Conservation (phyloP, 2,329 filamentous ascomycete species). For the Chaetoscypha palmicola region DNA sequence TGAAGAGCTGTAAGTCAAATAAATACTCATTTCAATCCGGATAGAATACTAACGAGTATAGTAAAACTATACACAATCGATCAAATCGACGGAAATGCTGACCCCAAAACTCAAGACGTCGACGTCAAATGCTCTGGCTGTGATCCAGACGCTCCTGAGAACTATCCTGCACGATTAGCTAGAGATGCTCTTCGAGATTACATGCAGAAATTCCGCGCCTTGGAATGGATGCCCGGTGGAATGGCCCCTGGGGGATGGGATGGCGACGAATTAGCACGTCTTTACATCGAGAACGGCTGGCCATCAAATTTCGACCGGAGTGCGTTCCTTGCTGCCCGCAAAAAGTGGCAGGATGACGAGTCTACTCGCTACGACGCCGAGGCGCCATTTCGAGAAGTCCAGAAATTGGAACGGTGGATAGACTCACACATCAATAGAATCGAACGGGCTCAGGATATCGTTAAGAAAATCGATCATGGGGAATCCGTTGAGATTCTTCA, state of each 20-base stretch:
- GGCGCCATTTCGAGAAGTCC: no score
- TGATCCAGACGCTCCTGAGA: constrained; percentile 6
- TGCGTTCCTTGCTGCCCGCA: no score
- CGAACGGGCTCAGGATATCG: no score
- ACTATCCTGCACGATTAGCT: no score
- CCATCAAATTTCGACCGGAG: constrained; percentile 9
- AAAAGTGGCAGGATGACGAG: no score
- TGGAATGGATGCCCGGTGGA: constrained; percentile 13
- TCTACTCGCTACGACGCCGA: no score
- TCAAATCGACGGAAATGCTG: constrained; percentile 2
- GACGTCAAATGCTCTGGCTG: not conserved
- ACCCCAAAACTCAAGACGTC: constrained; percentile 3
- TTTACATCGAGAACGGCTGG: constrained; percentile 13
- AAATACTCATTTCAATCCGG: not conserved
- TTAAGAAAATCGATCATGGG: no score
- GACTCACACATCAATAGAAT: no score
- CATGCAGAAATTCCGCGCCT: constrained; percentile 7
- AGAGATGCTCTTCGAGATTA: constrained; percentile 12
- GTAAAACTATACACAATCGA: constrained; percentile 10
- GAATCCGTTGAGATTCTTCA: no score
- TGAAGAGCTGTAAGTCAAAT: no score
- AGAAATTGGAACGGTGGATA: no score
- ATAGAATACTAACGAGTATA: not conserved
- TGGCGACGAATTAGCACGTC: constrained; percentile 5
- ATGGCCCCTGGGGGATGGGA: constrained; percentile 1